Evolutionary conservation across 1,284 basidiomycete species (phyloP).

Genomic region (Leucoagaricus sp.): DNA sequence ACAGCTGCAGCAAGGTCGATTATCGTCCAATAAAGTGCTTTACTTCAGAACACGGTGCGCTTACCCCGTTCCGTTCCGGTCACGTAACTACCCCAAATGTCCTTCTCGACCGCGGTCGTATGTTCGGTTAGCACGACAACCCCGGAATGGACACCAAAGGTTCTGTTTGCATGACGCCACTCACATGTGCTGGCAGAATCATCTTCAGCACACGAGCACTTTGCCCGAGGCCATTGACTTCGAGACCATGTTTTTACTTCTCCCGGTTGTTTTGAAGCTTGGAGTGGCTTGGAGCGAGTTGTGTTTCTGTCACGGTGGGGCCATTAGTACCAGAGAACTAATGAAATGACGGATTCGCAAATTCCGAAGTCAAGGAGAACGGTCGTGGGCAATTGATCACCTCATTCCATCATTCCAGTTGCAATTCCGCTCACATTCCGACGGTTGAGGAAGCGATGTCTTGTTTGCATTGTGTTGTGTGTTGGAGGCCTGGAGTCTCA

Average conservation of each 20-base stretch:
- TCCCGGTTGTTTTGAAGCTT: no score
- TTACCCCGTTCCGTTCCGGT: constrained; percentile 9
- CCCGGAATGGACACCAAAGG: background rate
- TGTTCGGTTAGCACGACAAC: background rate
- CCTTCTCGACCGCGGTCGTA: background rate
- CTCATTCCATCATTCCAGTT: background rate
- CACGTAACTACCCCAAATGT: constrained; percentile 4
- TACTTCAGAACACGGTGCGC: background rate
- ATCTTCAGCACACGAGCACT: no score
- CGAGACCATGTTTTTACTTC: no score
- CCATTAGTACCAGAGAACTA: no score
- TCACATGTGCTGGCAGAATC: no score
- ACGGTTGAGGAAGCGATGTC: background rate
- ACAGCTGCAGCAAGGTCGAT: background rate
- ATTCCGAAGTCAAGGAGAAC: no score
- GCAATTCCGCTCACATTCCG: background rate
- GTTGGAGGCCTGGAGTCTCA: no score
- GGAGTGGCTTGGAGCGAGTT: no score
- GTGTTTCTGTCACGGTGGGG: no score
- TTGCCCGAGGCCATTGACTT: no score
- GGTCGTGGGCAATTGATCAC: no score
- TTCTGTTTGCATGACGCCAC: background rate
- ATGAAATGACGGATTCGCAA: no score
- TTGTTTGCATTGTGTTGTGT: background rate
- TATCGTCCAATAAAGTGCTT: background rate